Percentiles rank a stretch among this genome's conserved stretches.
Conservation (phyloP, 2,329 filamentous ascomycete genomes). For the Didymellaceae sp. region DNA sequence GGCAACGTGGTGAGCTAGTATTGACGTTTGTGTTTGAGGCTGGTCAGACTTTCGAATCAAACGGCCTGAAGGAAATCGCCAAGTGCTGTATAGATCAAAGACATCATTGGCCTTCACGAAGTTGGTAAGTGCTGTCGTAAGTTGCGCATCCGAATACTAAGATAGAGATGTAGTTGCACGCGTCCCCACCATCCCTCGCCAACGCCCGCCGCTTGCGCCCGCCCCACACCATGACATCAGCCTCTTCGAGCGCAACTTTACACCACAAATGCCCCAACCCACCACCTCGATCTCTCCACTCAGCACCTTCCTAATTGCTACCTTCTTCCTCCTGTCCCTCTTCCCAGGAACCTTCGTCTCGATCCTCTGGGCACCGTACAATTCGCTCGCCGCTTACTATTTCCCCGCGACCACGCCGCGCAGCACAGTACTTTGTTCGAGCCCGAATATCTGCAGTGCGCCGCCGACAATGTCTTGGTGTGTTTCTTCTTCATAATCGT, state of each 20-base stretch:
- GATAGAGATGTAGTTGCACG: too few species aligned
- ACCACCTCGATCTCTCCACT: constrained; percentile 40
- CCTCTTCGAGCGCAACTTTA: constrained; percentile 5
- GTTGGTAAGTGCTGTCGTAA: too few species aligned
- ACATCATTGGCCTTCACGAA: too few species aligned
- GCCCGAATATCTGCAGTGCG: constrained; percentile 38
- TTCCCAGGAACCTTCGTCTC: constrained; percentile 57
- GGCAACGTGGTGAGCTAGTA: too few species aligned
- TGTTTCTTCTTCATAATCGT: neutral
- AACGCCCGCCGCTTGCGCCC: neutral
- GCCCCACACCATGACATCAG: constrained; percentile 25
- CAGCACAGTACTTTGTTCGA: constrained; percentile 30
- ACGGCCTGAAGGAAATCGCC: too few species aligned
- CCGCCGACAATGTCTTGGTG: constrained; percentile 43
- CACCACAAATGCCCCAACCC: constrained; percentile 20
- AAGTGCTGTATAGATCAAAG: too few species aligned
- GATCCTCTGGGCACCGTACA: constrained; percentile 48
- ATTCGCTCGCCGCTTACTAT: constrained; percentile 34
- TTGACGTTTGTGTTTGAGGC: too few species aligned
- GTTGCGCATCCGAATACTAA: too few species aligned
- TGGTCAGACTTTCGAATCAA: too few species aligned
- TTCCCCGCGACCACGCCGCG: constrained; percentile 23
- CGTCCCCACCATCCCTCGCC: neutral
- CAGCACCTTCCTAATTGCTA: constrained; percentile 55
- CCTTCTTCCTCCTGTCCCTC: constrained; percentile 58